Conservation (phyloP, 176 grass and related monocot genomes). For the bread wheat (Triticum aestivum) region DNA sequence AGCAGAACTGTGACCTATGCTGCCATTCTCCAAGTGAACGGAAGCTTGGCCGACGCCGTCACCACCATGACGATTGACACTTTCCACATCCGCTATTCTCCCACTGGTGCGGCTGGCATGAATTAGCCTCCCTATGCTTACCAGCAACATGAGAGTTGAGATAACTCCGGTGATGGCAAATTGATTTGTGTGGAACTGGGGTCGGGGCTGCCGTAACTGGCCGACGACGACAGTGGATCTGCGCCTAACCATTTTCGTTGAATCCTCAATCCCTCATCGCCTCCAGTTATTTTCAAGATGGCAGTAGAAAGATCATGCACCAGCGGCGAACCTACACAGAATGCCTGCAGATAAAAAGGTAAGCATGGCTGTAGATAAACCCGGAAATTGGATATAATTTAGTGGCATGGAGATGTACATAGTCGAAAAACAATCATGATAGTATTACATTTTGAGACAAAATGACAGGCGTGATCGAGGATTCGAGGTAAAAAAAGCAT, state of each 20-base stretch:
- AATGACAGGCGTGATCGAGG: too few relatives aligned
- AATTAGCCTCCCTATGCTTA: neutral
- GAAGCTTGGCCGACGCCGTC: neutral
- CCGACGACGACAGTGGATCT: neutral
- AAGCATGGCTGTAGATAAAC: neutral
- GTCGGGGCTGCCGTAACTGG: neutral
- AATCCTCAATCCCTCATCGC: neutral
- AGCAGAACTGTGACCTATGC: neutral
- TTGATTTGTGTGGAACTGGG: conserved; percentile 8
- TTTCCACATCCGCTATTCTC: neutral
- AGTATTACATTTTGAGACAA: neutral
- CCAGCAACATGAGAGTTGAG: conserved; percentile 36
- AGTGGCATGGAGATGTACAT: neutral
- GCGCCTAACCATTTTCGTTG: conserved; percentile 42
- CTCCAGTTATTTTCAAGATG: conserved; percentile 50
- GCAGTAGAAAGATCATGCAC: conserved; percentile 44
- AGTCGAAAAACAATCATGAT: neutral
- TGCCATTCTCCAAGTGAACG: neutral
- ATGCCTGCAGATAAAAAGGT: conserved; percentile 31
- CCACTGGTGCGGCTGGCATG: neutral
- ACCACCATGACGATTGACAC: too few relatives aligned
- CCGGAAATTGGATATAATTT: neutral
- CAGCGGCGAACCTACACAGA: conserved; percentile 46
- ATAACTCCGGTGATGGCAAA: conserved; percentile 36
- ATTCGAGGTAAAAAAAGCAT: too few relatives aligned